phyloP scores from a whole-genome alignment of 805 yeast species.

The Saccharomycopsis fermentans region DNA sequence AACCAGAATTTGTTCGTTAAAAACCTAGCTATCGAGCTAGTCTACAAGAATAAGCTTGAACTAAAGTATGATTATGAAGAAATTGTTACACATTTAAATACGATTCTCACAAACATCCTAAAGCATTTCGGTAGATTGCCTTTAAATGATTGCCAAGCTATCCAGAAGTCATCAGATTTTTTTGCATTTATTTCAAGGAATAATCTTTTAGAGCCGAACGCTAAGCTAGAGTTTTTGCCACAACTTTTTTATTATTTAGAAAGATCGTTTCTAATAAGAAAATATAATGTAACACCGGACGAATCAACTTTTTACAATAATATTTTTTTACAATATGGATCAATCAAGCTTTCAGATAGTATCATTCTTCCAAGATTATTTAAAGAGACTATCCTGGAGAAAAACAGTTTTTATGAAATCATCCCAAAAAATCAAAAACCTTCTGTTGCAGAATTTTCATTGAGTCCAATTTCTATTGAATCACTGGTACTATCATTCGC shows the following conservation, averaged over 20 bases:
- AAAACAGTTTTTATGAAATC: not conserved
- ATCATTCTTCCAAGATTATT: constrained; percentile 3
- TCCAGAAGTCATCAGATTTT: not conserved
- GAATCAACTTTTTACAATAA: constrained; percentile 35
- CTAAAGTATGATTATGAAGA: constrained; percentile 25
- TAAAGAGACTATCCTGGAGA: not conserved
- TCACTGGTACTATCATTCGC: not conserved
- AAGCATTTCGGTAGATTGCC: constrained; percentile 3
- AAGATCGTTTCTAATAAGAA: constrained; percentile 28
- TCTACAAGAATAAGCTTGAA: constrained; percentile 22
- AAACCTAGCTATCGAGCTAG: constrained; percentile 26
- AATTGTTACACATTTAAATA: constrained; percentile 12
- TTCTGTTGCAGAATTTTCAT: not conserved
- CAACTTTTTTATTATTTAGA: constrained; percentile 28
- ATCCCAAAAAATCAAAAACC: not conserved
- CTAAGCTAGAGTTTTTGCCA: constrained; percentile 23
- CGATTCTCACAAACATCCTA: constrained; percentile 22
- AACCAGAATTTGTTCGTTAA: constrained; percentile 27
- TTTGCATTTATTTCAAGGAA: not conserved
- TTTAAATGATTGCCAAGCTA: not conserved
- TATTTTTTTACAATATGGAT: constrained; percentile 22
- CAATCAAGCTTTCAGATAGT: constrained; percentile 16
- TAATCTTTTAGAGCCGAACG: constrained; percentile 2
- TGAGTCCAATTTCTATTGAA: not conserved
- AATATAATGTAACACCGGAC: constrained; percentile 36